These are phyloP conservation scores for Paramecium biaurelia DNA, from an alignment of 73 alveolate genomes.

Conservation along the genomic window DNA sequence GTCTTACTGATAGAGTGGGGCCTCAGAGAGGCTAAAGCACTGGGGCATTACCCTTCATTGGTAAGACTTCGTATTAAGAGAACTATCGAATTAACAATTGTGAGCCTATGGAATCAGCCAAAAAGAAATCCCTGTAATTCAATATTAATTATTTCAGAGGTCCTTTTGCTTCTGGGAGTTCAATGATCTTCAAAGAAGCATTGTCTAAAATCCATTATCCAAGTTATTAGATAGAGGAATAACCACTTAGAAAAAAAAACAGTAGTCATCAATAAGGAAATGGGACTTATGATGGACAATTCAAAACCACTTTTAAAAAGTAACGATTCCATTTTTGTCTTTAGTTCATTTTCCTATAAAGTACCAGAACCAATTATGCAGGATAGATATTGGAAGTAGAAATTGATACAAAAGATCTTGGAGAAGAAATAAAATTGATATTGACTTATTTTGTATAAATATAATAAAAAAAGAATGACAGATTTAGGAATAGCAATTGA, in stretches of 20 bases:
- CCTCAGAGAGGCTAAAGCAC: background rate
- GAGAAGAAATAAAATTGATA: constrained; percentile 26
- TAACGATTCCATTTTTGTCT: background rate
- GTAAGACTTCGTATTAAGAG: background rate
- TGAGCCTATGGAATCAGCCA: background rate
- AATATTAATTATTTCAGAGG: background rate
- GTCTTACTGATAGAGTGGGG: background rate
- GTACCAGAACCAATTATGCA: constrained; percentile 1
- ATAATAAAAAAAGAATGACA: background rate
- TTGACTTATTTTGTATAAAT: background rate
- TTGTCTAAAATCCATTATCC: background rate
- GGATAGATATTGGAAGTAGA: constrained; percentile 48
- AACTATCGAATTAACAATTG: background rate
- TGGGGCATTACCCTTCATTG: constrained; percentile 25
- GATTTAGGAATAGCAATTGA: constrained; percentile 7
- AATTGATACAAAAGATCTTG: constrained; percentile 5
- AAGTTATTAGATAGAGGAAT: background rate
- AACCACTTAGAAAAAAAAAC: background rate
- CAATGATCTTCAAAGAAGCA: constrained; percentile 15
- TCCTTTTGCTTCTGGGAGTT: constrained; percentile 15
- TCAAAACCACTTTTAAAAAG: constrained; percentile 39
- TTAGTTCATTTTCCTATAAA: background rate
- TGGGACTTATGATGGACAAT: background rate
- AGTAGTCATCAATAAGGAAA: background rate
- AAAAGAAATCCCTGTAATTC: background rate